Evolutionary conservation across 2,329 filamentous ascomycete genomes (phyloP).

Genomic region (Xylaria digitata): DNA sequence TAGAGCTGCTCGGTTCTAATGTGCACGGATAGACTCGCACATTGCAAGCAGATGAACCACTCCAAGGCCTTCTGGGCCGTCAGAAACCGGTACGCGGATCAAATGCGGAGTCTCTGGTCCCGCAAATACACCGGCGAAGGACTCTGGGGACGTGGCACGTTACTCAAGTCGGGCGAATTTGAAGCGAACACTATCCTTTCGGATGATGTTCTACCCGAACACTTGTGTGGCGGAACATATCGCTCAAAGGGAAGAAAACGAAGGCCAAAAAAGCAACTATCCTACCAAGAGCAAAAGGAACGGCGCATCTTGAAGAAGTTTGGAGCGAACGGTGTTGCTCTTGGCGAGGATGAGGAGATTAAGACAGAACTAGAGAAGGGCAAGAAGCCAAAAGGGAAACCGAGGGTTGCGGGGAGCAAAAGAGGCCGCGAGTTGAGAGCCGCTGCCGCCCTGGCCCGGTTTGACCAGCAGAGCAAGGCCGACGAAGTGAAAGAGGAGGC

Average conservation of each 20-base stretch:
- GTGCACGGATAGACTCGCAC: constrained; percentile 67
- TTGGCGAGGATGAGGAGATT: constrained; percentile 75
- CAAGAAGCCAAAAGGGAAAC: constrained; percentile 71
- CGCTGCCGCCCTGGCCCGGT: constrained; percentile 79
- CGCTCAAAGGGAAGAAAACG: constrained; percentile 68
- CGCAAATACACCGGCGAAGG: constrained; percentile 82
- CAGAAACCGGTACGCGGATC: constrained; percentile 75
- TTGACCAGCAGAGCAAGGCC: constrained; percentile 69
- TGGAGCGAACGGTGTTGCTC: constrained; percentile 72
- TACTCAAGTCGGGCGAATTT: constrained; percentile 70
- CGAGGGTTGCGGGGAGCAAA: constrained; percentile 78
- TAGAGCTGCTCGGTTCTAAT: constrained; percentile 1
- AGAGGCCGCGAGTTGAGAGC: constrained; percentile 80
- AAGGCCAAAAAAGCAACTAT: constrained; percentile 63
- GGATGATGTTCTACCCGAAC: constrained; percentile 71
- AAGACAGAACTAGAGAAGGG: constrained; percentile 76
- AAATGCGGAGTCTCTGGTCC: constrained; percentile 77
- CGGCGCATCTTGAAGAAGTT: constrained; percentile 80
- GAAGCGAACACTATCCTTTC: constrained; percentile 63
- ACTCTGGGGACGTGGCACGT: constrained; percentile 80
- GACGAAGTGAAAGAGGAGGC: constrained; percentile 53
- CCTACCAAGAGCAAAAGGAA: constrained; percentile 79
- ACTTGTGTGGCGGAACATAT: constrained; percentile 86
- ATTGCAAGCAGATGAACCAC: constrained; percentile 94
- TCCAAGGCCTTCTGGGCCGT: constrained; percentile 83